Evolutionary conservation across 371 early-diverging fungal species (phyloP).

Genomic region (Mortierella sp.): DNA sequence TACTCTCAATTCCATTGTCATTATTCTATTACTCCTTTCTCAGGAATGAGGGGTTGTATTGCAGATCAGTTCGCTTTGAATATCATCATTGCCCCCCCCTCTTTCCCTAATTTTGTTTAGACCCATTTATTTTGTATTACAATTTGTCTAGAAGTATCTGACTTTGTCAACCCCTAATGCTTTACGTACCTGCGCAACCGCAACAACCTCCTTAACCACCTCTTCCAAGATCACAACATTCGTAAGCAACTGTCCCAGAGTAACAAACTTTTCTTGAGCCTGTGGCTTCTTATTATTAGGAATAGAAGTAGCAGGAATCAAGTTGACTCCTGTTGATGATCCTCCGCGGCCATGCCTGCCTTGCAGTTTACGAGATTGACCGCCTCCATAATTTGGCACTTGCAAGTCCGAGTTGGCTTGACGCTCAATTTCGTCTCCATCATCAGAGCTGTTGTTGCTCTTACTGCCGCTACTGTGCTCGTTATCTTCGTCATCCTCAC

Average conservation of each 20-base stretch:
- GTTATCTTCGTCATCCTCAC: constrained; percentile 61
- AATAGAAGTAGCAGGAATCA: background rate
- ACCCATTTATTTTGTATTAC: background rate
- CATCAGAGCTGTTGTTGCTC: background rate
- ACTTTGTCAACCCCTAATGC: constrained; percentile 80
- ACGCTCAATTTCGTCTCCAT: constrained; percentile 11
- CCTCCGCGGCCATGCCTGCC: background rate
- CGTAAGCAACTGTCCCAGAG: constrained; percentile 77
- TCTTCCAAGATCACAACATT: constrained; percentile 94
- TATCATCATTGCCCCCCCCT: too few relatives aligned
- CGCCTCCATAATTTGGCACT: constrained; percentile 4
- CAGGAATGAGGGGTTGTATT: too few relatives aligned
- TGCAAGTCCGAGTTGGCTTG: constrained; percentile 54
- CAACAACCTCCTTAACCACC: constrained; percentile 90
- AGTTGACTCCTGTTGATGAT: background rate
- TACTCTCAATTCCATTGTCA: too few relatives aligned
- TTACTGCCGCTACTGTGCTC: constrained; percentile 24
- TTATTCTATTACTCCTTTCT: too few relatives aligned
- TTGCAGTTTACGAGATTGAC: background rate
- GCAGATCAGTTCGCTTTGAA: too few relatives aligned
- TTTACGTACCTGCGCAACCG: constrained; percentile 83
- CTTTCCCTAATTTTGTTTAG: background rate
- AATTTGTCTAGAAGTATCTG: constrained; percentile 44
- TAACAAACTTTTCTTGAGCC: constrained; percentile 63
- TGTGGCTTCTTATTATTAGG: background rate